Base-by-base conservation (phyloP, 495 filamentous ascomycete genomes). In the Podospora conica region DNA sequence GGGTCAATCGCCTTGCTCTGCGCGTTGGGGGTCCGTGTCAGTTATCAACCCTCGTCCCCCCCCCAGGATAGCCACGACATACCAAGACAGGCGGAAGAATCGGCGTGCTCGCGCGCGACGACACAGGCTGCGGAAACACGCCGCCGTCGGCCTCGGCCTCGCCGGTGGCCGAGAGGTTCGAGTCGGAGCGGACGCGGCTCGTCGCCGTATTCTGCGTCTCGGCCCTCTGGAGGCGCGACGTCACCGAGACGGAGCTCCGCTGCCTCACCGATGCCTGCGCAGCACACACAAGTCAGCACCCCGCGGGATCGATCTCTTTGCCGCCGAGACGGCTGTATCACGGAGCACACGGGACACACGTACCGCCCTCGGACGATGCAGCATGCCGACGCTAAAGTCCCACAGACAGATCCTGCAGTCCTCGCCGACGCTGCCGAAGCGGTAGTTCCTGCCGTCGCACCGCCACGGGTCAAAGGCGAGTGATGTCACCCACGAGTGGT, bases 331-430 rank as follows among this genome's bases (percentile, higher is more conserved):
- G 18, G 18, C 22, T 22, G 27, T 23, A 18, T n/a, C 25, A 54
- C 40, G 3, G 10, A 75, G 53, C 9, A 24, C n/a, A 24, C n/a
- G 1, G 18, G 9, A 18, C 40, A 28, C 28, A 66, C 87, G 68
- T 81, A 91, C 89, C 68, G 87, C 76, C 68, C 78, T 92, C 1
- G 95, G 96, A 31, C 95, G 85, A 74, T 94, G 88, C 68, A 98
- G 79, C 93, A 97, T 97, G 58, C 93, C 93, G 27, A 97, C 93
- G 65, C 88, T 95, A 76, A 98, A 98, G 80, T 98, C 95, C 95
- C 95, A 98, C 31, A 98, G 79, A 59, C 97, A 83, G 31, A 98
- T 76, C 62, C 92, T 79, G 70, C 95, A 90, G 74, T 98, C 95
- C 74, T 97, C 93, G 6, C 96, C 96, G 18, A 98, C 96, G 69